These are phyloP conservation scores for Gymnopilus dilepis DNA, from an alignment of 768 basidiomycete genomes.

Conservation along the genomic window DNA sequence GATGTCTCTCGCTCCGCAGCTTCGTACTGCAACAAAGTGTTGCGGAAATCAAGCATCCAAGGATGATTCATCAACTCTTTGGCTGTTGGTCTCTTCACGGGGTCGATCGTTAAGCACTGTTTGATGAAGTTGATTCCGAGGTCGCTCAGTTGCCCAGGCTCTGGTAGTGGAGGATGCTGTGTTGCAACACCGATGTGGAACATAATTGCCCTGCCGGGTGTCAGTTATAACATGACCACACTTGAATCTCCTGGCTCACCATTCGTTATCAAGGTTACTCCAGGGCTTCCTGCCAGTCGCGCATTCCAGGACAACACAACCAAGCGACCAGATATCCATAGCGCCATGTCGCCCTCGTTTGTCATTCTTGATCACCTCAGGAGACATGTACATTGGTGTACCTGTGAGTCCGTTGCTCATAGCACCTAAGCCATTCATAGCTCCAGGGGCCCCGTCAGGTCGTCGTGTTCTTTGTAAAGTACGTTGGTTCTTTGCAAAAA, in stretches of 20 bases:
- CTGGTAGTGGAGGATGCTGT: slow-evolving; percentile 94
- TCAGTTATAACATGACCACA: neutral
- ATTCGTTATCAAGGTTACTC: slow-evolving; percentile 99
- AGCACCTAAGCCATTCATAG: slow-evolving; percentile 17
- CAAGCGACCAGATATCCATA: slow-evolving; percentile 98
- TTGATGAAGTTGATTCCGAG: slow-evolving; percentile 94
- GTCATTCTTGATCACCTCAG: slow-evolving; percentile 97
- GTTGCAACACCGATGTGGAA: slow-evolving; percentile 98
- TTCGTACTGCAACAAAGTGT: slow-evolving; percentile 70
- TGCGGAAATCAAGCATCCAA: slow-evolving; percentile 89
- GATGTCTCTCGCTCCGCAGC: slow-evolving; percentile 58
- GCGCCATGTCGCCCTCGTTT: slow-evolving; percentile 87
- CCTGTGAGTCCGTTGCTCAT: slow-evolving; percentile 91
- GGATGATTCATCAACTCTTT: slow-evolving; percentile 83
- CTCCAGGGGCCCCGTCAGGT: slow-evolving; percentile 37
- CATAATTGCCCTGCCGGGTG: slow-evolving; percentile 90
- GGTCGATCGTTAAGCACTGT: slow-evolving; percentile 88
- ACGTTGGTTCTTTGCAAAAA: slow-evolving; percentile 88
- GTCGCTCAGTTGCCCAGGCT: slow-evolving; percentile 86
- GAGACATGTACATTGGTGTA: slow-evolving; percentile 99
- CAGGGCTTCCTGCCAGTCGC: slow-evolving; percentile 97
- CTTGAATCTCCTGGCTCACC: slow-evolving; percentile 53
- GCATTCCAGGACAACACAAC: slow-evolving; percentile 96
- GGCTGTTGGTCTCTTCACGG: slow-evolving; percentile 82
- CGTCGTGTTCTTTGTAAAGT: slow-evolving; percentile 80